Percentiles rank a stretch among this genome's conserved stretches.
Conservation (phyloP, 2,329 filamentous ascomycete genomes). For the Parastagonospora avenae region DNA sequence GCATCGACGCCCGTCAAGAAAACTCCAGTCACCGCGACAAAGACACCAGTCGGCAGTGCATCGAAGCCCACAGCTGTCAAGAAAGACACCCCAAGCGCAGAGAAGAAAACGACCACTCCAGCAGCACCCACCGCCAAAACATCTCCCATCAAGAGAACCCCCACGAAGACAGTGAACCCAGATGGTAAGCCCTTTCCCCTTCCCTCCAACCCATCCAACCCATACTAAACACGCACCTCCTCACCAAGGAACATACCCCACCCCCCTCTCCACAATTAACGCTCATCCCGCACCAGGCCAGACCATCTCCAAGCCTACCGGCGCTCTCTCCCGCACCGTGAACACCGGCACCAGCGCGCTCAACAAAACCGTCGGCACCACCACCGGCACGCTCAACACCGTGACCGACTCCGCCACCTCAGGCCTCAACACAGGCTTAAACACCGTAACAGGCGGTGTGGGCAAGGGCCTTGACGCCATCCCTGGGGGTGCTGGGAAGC, state of each 20-base stretch:
- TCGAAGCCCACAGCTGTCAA: slow-evolving; percentile 17
- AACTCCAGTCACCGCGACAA: slow-evolving; percentile 21
- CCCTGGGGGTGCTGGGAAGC: slow-evolving; percentile 42
- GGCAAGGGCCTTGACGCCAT: slow-evolving; percentile 46
- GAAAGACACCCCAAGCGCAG: slow-evolving; percentile 13
- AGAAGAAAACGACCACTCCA: slow-evolving; percentile 5
- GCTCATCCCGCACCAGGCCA: slow-evolving; percentile 34
- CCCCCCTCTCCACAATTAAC: slow-evolving; percentile 29
- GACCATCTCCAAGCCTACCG: slow-evolving; percentile 36
- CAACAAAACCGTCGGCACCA: slow-evolving; percentile 44
- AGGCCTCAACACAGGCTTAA: slow-evolving; percentile 44
- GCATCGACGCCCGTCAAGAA: slow-evolving; percentile 25
- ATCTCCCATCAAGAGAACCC: slow-evolving; percentile 31
- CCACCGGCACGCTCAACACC: slow-evolving; percentile 42
- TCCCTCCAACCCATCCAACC: slow-evolving; percentile 9
- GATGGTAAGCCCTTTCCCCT: slow-evolving; percentile 19
- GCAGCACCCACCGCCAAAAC: slow-evolving; percentile 20
- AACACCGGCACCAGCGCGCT: slow-evolving; percentile 40
- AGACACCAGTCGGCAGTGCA: slow-evolving; percentile 17
- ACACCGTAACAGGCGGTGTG: slow-evolving; percentile 43
- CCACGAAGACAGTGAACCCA: slow-evolving; percentile 23
- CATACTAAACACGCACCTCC: slow-evolving; percentile 9
- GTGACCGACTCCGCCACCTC: slow-evolving; percentile 46
- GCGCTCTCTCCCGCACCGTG: slow-evolving; percentile 40
- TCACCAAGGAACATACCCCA: slow-evolving; percentile 25